phyloP scores from a whole-genome alignment of 192 early-diverging fungal species.

The Glomus cerebriforme region DNA sequence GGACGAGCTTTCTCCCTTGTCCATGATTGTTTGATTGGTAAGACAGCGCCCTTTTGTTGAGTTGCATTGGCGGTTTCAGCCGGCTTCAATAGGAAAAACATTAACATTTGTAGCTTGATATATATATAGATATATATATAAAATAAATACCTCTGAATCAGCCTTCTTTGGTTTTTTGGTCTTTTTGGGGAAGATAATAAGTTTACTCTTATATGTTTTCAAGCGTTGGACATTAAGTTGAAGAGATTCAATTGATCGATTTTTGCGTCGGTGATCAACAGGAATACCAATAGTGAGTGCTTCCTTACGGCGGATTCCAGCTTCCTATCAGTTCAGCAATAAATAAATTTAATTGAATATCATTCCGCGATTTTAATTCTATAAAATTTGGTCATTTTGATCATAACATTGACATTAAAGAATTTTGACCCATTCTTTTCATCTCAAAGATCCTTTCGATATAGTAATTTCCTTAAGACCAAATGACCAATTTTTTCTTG shows the following conservation, averaged over 20 bases:
- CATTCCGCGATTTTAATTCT: too few relatives aligned
- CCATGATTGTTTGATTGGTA: slow-evolving; percentile 67
- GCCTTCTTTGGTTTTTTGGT: slow-evolving; percentile 84
- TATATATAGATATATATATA: slow-evolving; percentile 4
- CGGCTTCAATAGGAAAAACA: slow-evolving; percentile 33
- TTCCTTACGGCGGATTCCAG: slow-evolving; percentile 90
- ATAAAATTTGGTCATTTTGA: too few relatives aligned
- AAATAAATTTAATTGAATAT: neutral
- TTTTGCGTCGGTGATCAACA: slow-evolving; percentile 95
- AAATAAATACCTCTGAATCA: slow-evolving; percentile 57
- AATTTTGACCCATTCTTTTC: too few relatives aligned
- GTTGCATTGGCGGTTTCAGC: slow-evolving; percentile 57
- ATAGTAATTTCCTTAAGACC: too few relatives aligned
- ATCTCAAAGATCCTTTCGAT: too few relatives aligned
- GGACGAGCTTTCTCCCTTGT: slow-evolving; percentile 52
- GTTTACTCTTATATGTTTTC: slow-evolving; percentile 90
- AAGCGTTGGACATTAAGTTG: slow-evolving; percentile 91
- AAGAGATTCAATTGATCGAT: slow-evolving; percentile 94
- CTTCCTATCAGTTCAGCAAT: slow-evolving; percentile 58
- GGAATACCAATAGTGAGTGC: slow-evolving; percentile 94
- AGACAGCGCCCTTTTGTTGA: slow-evolving; percentile 65
- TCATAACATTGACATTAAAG: too few relatives aligned
- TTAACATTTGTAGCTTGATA: neutral
- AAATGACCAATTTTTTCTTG: too few relatives aligned
- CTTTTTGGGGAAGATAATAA: slow-evolving; percentile 97